phyloP scores from a whole-genome alignment of 2,329 filamentous ascomycete genomes.

The Colletotrichum abscissum region DNA sequence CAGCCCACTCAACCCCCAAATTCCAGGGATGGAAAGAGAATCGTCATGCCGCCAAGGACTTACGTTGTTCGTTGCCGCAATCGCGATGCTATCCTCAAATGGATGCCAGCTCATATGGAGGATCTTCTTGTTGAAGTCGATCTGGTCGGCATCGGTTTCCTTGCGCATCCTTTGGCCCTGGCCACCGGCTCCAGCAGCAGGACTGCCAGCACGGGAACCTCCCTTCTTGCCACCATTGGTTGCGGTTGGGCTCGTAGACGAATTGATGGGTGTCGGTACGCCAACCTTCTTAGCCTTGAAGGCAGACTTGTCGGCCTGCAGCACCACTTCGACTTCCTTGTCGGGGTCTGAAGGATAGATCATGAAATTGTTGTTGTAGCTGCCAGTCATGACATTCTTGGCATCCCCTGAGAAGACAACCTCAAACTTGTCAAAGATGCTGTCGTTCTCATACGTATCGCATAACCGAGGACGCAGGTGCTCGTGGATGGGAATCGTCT shows the following conservation, averaged over 20 bases:
- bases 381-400: slow-evolving; percentile 99
- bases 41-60: slow-evolving; percentile 52
- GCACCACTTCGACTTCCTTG: slow-evolving; percentile 95
- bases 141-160: slow-evolving; percentile 98
- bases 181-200: slow-evolving; percentile 70
- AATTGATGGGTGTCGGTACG: slow-evolving; percentile 95
- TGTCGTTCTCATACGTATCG: slow-evolving; percentile 99
- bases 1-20: not conserved
- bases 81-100: slow-evolving; percentile 99
- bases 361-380: slow-evolving; percentile 99
- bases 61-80: slow-evolving; percentile 99
- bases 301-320: slow-evolving; percentile 97
- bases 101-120: slow-evolving; percentile 99
- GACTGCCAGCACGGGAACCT: slow-evolving; percentile 87
- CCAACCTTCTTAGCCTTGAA: slow-evolving; percentile 99
- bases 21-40: not conserved
- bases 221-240: slow-evolving; percentile 85
- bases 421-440: slow-evolving; percentile 99
- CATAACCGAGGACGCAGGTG: slow-evolving; percentile 93
- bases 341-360: slow-evolving; percentile 97
- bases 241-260: slow-evolving; percentile 76
- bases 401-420: slow-evolving; percentile 98
- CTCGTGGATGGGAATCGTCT: slow-evolving; percentile 99
- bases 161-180: slow-evolving; percentile 97
- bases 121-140: slow-evolving; percentile 99